Base-by-base conservation (phyloP, 495 filamentous ascomycete species). In the Chaetomium fimeti region DNA sequence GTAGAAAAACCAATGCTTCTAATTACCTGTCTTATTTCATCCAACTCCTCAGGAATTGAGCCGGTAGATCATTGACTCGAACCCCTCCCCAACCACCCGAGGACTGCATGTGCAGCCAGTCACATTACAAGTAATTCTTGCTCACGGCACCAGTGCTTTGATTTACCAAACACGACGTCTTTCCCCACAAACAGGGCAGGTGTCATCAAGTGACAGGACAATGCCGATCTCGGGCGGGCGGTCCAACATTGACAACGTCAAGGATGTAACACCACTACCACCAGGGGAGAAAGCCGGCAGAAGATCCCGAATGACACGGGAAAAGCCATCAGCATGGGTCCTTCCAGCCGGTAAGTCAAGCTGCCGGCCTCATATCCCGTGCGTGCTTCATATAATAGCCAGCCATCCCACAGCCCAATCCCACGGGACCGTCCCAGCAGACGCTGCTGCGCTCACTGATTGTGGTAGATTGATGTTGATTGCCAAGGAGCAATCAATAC, bases 281-380 rank as follows among this genome's bases (percentile, higher is more conserved):
- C 45, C 45, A 12, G 11, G 9, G 1, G 24, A 24, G 45, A 49
- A 49, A 5, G 40, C 40, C 40, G 40, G 4, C 40, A 18, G 15
- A 43, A 43, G 32, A 36, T 36, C 5, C 45, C 20, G 20, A n/a
- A 12, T 24, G 8, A 11, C 12, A 49, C 28, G 5, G 6, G 18
- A 7, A 32, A 11, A 9, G 5, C 5, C 52, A 20, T 16, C 52
- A 7, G 29, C 28, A 55, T 36, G 52, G 52, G 28, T 15, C 52
- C 25, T 55, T 18, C 28, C 52, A 55, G 18, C 52, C 8, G 52
- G 52, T 55, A 55, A 55, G 52, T 36, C 32, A 36, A 36, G n/a
- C n/a, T 20, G 16, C 45, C 45, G 8, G 5, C 45, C 3, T 49
- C 8, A n/a, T 49, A 49, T 49, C 18, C 18, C 45, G 45, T n/a